Base-by-base conservation (phyloP, 371 early-diverging fungal species). In the Mucor irregularis region DNA sequence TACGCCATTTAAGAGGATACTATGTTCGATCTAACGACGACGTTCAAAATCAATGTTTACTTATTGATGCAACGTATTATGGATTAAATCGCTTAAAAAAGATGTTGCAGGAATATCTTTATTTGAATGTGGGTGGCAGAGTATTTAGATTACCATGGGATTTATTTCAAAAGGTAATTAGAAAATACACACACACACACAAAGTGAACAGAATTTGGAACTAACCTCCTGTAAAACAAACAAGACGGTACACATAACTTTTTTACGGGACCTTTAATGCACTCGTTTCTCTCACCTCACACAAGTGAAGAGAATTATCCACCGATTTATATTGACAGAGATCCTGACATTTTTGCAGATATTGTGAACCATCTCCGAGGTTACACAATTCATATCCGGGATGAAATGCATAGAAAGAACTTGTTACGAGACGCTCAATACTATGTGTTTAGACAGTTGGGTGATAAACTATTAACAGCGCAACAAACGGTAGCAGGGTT, bases 1-100 rank as follows among this genome's bases (percentile, higher is more conserved):
- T 79, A 35, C 78, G 76, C 42, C 81, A 84, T 65, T 64, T 86
- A 49, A 76, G 83, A 42, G 86, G 86, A 13, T 86, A 86, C 49
- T 73, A 76, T 58, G 62, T 84, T 26, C 68, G 68, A 21, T 78
- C 84, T 1, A 58, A 45, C 21, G 81, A 82, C 38, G 83, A 83
- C 50, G 33, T 78, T 34, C 62, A 75, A 25, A 62, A 72, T 29
- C 78, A 80, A 52, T 74, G 74, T 37, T 54, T 85, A 1, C 42
- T 82, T 46, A 69, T 58, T 33, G 85, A 85, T 45, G 81, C 85
- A 0, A 49, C 58, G 4, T 85, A 80, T 24, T 83, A 75, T 66
- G 78, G 78, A 5, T 39, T 85, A 55, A 70, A 69, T 28, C 72
- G 80, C 2, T 49, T 85, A 22, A 51, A 63, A n/a, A 64, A 68